Percentiles rank a stretch among this genome's conserved stretches.
phyloP scores from a whole-genome alignment of 2,329 filamentous ascomycete species.

The Trichophaea hybrida region DNA sequence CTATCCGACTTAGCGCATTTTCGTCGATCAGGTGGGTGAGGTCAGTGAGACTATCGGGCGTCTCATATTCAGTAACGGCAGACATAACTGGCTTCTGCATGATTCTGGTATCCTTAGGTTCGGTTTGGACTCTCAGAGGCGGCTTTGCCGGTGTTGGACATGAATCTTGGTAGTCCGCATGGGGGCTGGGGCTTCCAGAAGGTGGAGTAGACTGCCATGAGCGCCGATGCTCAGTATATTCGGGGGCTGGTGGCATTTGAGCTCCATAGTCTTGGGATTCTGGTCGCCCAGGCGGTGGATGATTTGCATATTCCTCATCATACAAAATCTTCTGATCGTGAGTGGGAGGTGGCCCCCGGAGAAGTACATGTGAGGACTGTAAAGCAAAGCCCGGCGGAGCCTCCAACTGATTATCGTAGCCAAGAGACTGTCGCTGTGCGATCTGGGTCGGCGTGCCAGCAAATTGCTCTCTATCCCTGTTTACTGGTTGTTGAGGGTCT shows the following conservation, averaged over 20 bases:
- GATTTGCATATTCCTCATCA: constrained; percentile 16
- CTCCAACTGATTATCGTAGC: constrained; percentile 14
- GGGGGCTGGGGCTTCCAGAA: neutral
- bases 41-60: constrained; percentile 33
- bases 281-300: constrained; percentile 6
- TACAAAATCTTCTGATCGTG: constrained; percentile 14
- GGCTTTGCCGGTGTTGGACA: neutral
- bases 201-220: neutral
- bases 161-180: neutral
- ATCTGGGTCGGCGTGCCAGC: constrained; percentile 15
- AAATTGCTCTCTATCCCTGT: no score
- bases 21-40: constrained; percentile 36
- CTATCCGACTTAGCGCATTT: constrained; percentile 38
- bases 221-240: neutral
- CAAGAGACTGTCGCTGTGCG: constrained; percentile 12
- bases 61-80: constrained; percentile 20
- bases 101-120: constrained; percentile 14
- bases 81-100: constrained; percentile 22
- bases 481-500: neutral
- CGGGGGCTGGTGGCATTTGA: neutral
- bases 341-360: constrained; percentile 17
- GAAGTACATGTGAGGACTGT: constrained; percentile 19
- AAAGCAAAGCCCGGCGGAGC: constrained; percentile 21
- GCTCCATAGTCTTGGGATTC: neutral
- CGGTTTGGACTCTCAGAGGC: neutral